Conservation (phyloP, 768 basidiomycete species). For the Phlebiopsis flavidoalba region DNA sequence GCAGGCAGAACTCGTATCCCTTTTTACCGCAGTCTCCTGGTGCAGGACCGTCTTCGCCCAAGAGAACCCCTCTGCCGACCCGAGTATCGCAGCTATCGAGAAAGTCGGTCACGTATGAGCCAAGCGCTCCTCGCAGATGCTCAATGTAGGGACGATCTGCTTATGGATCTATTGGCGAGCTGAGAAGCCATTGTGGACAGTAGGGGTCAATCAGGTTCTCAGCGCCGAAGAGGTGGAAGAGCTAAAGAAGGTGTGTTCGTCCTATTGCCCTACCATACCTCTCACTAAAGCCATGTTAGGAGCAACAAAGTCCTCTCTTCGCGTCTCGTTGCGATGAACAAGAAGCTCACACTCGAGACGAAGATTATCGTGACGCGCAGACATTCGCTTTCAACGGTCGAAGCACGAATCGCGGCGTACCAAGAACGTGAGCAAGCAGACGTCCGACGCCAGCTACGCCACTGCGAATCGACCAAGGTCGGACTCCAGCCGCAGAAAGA, state of each 20-base stretch:
- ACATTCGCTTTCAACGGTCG: conserved; percentile 65
- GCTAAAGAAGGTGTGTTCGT: conserved; percentile 54
- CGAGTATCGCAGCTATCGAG: conserved; percentile 28
- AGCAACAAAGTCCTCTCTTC: conserved; percentile 67
- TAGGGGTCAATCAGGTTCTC: conserved; percentile 69
- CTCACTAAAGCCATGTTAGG: conserved; percentile 38
- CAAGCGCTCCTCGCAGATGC: conserved; percentile 37
- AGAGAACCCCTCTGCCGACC: conserved; percentile 21
- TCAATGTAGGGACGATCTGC: conserved; percentile 75
- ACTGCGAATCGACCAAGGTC: conserved; percentile 69
- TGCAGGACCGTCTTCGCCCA: conserved; percentile 38
- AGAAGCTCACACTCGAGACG: conserved; percentile 75
- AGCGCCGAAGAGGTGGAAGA: conserved; percentile 68
- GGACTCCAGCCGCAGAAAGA: conserved; percentile 68
- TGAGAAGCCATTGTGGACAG: conserved; percentile 94
- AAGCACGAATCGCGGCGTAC: conserved; percentile 58
- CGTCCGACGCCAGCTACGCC: conserved; percentile 67
- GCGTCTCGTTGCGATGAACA: conserved; percentile 59
- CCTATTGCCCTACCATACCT: conserved; percentile 10
- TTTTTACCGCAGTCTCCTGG: conserved; percentile 26
- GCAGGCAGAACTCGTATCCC: conserved; percentile 18
- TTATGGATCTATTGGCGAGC: conserved; percentile 88
- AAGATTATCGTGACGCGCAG: conserved; percentile 88
- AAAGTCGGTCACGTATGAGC: conserved; percentile 29
- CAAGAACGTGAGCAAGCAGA: conserved; percentile 57